These are phyloP conservation scores for Phyllosticta capitalensis DNA, from an alignment of 2,329 filamentous ascomycete genomes.

Conservation along the genomic window DNA sequence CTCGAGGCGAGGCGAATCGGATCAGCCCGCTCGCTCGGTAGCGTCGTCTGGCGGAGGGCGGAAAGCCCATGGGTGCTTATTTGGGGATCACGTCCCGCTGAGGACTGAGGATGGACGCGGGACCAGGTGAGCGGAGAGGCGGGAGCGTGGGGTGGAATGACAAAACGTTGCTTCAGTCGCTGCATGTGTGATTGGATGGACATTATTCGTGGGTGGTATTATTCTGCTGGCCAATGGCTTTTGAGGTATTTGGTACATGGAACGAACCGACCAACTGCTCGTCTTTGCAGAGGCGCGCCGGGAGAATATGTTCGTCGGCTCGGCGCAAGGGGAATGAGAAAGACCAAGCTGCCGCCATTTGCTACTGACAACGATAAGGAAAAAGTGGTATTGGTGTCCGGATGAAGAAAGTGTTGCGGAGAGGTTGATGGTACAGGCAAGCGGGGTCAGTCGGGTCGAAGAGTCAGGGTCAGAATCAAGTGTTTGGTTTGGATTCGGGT, in stretches of 20 bases:
- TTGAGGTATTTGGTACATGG: not conserved
- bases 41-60: too few relatives aligned
- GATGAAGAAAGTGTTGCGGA: not conserved
- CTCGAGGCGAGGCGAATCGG: not conserved
- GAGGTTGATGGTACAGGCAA: not conserved
- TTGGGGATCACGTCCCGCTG: too few relatives aligned
- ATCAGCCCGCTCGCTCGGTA: not conserved
- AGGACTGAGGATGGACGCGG: too few relatives aligned
- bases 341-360: not conserved
- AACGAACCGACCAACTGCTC: not conserved
- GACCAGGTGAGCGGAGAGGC: too few relatives aligned
- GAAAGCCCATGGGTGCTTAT: too few relatives aligned
- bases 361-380: not conserved
- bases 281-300: not conserved
- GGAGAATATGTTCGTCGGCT: not conserved
- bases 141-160: not conserved
- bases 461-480: not conserved
- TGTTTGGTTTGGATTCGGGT: not conserved
- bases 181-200: not conserved
- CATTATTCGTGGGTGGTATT: not conserved
- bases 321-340: not conserved
- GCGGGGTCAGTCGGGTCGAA: not conserved
- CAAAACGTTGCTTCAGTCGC: too few relatives aligned
- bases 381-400: not conserved
- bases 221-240: not conserved